Evolutionary conservation across 305 asterid genomes (phyloP).

Genomic region (Solanum hybrid): DNA sequence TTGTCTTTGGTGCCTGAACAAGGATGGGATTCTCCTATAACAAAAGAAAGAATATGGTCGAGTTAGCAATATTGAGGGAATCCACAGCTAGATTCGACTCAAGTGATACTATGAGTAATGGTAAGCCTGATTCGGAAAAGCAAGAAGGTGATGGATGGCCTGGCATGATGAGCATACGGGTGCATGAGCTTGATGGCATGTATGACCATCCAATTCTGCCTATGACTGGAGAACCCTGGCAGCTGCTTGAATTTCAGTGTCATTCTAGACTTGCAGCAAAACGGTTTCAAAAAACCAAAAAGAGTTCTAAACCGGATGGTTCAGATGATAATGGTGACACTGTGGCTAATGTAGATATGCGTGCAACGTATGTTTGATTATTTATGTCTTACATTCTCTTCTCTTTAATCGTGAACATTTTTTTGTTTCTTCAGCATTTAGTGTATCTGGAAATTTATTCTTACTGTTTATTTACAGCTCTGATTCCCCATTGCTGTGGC

Average conservation of each 20-base stretch:
- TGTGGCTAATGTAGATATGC: slow-evolving; percentile 51
- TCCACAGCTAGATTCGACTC: slow-evolving; percentile 82
- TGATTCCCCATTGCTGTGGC: slow-evolving; percentile 95
- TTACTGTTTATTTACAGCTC: slow-evolving; percentile 46
- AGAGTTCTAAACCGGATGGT: slow-evolving; percentile 87
- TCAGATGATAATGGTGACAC: slow-evolving; percentile 95
- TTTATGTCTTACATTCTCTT: slow-evolving; percentile 3
- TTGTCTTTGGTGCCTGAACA: slow-evolving; percentile 21
- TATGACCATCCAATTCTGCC: slow-evolving; percentile 97
- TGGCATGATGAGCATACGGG: slow-evolving; percentile 99
- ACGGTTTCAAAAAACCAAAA: slow-evolving; percentile 89
- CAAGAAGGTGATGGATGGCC: slow-evolving; percentile 98
- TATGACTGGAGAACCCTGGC: slow-evolving; percentile 99
- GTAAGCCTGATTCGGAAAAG: slow-evolving; percentile 65
- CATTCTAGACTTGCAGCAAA: slow-evolving; percentile 97
- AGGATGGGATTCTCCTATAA: slow-evolving; percentile 98
- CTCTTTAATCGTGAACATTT: neutral
- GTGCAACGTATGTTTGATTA: slow-evolving; percentile 54
- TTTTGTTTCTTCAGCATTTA: neutral
- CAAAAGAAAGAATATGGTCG: slow-evolving; percentile 94
- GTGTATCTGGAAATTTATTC: neutral
- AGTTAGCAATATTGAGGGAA: slow-evolving; percentile 85
- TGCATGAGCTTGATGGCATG: slow-evolving; percentile 99
- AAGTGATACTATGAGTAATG: slow-evolving; percentile 40
- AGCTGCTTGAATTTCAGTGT: slow-evolving; percentile 90